These are phyloP conservation scores for Ramaria sp. DNA, from an alignment of 768 basidiomycete genomes.

Conservation along the genomic window DNA sequence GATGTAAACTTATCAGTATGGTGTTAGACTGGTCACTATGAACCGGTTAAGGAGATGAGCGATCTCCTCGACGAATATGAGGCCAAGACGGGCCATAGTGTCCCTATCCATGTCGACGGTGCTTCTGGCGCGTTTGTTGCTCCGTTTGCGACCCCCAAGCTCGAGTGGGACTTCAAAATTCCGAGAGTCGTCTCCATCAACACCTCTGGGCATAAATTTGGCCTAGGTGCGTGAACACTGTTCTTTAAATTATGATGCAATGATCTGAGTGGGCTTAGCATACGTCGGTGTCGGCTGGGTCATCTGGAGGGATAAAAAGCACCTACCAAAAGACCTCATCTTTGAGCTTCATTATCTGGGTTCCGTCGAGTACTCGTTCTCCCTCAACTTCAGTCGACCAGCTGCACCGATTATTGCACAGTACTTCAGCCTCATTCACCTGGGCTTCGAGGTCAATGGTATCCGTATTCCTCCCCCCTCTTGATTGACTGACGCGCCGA, in stretches of 20 bases:
- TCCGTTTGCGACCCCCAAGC: conserved; percentile 46
- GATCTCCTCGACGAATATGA: conserved; percentile 56
- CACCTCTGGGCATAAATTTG: conserved; percentile 28
- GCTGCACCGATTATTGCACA: conserved; percentile 52
- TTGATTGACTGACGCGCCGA: not conserved
- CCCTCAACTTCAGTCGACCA: conserved; percentile 50
- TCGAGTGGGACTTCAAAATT: conserved; percentile 50
- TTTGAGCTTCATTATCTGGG: conserved; percentile 48
- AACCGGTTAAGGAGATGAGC: conserved; percentile 79
- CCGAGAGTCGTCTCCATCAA: conserved; percentile 52
- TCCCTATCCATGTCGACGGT: conserved; percentile 43
- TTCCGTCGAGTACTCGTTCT: conserved; percentile 65
- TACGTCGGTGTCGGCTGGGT: conserved; percentile 58
- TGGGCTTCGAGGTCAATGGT: conserved; percentile 33
- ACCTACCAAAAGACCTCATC: conserved; percentile 59
- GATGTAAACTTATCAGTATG: not conserved
- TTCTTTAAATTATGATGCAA: conserved; percentile 11
- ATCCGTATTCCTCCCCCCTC: conserved; percentile 3
- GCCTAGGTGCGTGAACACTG: conserved; percentile 12
- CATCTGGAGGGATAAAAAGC: conserved; percentile 45
- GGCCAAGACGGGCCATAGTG: conserved; percentile 29
- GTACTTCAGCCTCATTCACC: conserved; percentile 54
- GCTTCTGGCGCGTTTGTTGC: conserved; percentile 56
- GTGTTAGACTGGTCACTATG: conserved; percentile 42
- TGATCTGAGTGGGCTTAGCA: conserved; percentile 33